Conservation (phyloP, 768 basidiomycete genomes). For the Trametes punicea region DNA sequence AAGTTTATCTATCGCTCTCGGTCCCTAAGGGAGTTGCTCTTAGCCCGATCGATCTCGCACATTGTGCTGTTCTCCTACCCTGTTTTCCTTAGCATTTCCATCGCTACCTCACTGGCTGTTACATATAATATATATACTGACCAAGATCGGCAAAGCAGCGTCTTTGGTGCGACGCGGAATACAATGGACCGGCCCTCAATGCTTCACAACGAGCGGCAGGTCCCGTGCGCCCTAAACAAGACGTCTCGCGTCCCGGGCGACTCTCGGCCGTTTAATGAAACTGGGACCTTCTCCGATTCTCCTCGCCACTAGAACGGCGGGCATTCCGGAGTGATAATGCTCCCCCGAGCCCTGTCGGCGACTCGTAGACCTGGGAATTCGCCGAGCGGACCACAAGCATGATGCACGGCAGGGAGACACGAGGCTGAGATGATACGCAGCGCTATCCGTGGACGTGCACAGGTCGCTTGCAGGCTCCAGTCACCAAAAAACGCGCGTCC, state of each 20-base stretch:
- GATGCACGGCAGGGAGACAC: conserved; percentile 15
- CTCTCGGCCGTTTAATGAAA: conserved; percentile 16
- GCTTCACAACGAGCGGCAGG: conserved; percentile 2
- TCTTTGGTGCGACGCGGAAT: too few relatives aligned
- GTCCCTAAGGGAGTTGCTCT: neutral
- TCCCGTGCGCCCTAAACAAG: conserved; percentile 9
- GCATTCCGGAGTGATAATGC: conserved; percentile 2
- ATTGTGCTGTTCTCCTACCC: neutral
- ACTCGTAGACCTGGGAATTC: conserved; percentile 11
- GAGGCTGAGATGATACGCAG: conserved; percentile 7
- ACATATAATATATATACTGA: neutral
- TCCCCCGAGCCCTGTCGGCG: conserved; percentile 6
- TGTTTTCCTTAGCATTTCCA: neutral
- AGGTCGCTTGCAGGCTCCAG: neutral
- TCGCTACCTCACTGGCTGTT: neutral
- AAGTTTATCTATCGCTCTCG: neutral
- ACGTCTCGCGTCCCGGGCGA: conserved; percentile 10
- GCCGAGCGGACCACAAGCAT: conserved; percentile 3
- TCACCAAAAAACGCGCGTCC: conserved; percentile 9
- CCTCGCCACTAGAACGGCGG: conserved; percentile 6
- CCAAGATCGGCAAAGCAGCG: too few relatives aligned
- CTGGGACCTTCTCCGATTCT: conserved; percentile 9
- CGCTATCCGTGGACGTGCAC: conserved; percentile 10
- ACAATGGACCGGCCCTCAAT: neutral
- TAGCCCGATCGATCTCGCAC: neutral